phyloP scores from a whole-genome alignment of 495 filamentous ascomycete genomes.

The Diplogelasinospora grovesii region DNA sequence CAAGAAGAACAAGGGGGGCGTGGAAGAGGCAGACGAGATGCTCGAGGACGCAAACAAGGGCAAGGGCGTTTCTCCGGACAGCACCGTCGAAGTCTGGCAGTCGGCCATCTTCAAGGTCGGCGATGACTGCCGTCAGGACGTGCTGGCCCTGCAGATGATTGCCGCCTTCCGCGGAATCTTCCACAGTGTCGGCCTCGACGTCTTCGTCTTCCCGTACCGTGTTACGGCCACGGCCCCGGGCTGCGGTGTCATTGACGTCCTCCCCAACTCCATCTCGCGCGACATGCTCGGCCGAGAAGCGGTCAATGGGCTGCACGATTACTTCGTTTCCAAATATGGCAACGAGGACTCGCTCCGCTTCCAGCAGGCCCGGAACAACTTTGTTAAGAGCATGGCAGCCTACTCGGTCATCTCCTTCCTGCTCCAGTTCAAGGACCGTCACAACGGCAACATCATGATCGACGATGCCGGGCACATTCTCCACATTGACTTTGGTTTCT shows the following conservation, averaged over 20 bases:
- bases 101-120: conserved; percentile 99
- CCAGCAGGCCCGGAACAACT: conserved; percentile 92
- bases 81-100: conserved; percentile 90
- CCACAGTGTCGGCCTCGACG: conserved; percentile 85
- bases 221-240: conserved; percentile 98
- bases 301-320: conserved; percentile 96
- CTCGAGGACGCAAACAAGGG: conserved; percentile 28
- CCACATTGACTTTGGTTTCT: conserved; percentile 99
- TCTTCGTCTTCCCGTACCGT: conserved; percentile 94
- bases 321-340: conserved; percentile 95
- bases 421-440: conserved; percentile 96
- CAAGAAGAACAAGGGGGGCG: conserved; percentile 60
- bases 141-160: conserved; percentile 95
- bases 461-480: conserved; percentile 95
- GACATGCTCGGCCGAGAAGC: conserved; percentile 98
- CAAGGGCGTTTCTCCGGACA: conserved; percentile 24
- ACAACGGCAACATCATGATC: conserved; percentile 99
- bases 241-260: conserved; percentile 95
- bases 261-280: conserved; percentile 94
- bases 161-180: conserved; percentile 95
- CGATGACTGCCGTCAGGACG: conserved; percentile 96
- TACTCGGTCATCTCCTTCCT: conserved; percentile 98
- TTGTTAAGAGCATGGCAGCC: conserved; percentile 99
- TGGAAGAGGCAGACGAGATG: conserved; percentile 43
- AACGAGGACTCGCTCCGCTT: conserved; percentile 89